Percentiles rank a stretch among this genome's conserved stretches.
phyloP scores from a whole-genome alignment of 306 rosid genomes.

The Quercus gilva region DNA sequence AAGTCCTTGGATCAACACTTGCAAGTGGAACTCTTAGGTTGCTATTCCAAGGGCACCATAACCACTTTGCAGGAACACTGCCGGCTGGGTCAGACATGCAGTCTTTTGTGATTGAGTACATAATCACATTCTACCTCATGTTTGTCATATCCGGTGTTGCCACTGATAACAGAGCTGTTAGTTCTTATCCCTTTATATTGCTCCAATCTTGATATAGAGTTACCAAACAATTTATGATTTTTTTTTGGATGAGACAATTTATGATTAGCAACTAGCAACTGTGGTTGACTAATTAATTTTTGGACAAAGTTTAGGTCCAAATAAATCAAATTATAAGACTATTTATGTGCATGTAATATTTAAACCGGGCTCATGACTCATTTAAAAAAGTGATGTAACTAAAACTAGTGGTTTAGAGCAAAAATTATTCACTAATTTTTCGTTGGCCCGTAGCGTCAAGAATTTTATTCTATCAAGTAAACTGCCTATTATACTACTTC shows the following conservation, averaged over 20 bases:
- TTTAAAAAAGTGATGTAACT: too few species aligned
- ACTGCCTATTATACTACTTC: neutral
- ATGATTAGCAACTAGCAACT: neutral
- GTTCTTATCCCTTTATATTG: neutral
- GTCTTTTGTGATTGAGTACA: conserved; percentile 72
- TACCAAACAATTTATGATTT: too few species aligned
- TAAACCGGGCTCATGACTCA: too few species aligned
- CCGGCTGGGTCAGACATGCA: conserved; percentile 54
- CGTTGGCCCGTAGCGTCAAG: neutral
- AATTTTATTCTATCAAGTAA: neutral
- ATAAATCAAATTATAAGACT: too few species aligned
- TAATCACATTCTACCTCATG: conserved; percentile 82
- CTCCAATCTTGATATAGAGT: neutral
- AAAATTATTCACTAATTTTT: neutral
- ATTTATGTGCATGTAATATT: too few species aligned
- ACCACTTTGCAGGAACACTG: conserved; percentile 58
- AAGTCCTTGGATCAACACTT: conserved; percentile 65
- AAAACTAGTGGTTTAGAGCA: too few species aligned
- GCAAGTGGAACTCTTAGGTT: conserved; percentile 75
- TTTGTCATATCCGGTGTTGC: conserved; percentile 75
- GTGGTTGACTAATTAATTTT: conserved; percentile 4
- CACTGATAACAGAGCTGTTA: conserved; percentile 82
- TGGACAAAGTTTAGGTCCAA: too few species aligned
- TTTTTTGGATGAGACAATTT: too few species aligned
- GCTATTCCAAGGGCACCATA: conserved; percentile 38